Evolutionary conservation across 2,329 filamentous ascomycete genomes (phyloP).

Genomic region (Delphinella strobiligena): DNA sequence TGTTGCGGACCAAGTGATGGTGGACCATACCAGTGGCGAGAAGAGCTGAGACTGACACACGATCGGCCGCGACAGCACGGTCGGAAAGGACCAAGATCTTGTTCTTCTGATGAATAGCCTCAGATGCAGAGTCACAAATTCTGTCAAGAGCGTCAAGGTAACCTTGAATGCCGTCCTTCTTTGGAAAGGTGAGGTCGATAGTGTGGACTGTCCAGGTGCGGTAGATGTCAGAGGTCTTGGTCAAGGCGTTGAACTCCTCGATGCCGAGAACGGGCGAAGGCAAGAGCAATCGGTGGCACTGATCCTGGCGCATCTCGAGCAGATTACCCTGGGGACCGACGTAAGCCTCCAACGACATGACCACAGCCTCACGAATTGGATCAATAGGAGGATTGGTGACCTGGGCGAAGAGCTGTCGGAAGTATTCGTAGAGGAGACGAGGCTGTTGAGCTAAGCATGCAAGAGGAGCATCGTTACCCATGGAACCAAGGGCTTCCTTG

Average conservation of each 20-base stretch:
- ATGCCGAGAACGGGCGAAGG: slow-evolving; percentile 83
- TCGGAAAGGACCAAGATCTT: slow-evolving; percentile 85
- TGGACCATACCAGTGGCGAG: slow-evolving; percentile 89
- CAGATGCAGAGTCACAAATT: slow-evolving; percentile 75
- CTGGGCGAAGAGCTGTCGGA: slow-evolving; percentile 93
- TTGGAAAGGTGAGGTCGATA: slow-evolving; percentile 90
- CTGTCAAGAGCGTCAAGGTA: slow-evolving; percentile 79
- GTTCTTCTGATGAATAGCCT: slow-evolving; percentile 71
- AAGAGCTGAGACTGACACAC: slow-evolving; percentile 74
- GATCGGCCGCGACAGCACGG: slow-evolving; percentile 68
- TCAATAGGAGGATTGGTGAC: slow-evolving; percentile 97
- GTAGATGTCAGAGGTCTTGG: slow-evolving; percentile 61
- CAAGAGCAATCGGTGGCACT: slow-evolving; percentile 75
- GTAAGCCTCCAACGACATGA: slow-evolving; percentile 96
- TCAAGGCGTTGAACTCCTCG: slow-evolving; percentile 79
- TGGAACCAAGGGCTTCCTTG: slow-evolving; percentile 91
- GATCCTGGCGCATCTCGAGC: slow-evolving; percentile 80
- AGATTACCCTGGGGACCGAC: slow-evolving; percentile 92
- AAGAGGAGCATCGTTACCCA: slow-evolving; percentile 92
- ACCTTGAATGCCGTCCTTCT: slow-evolving; percentile 67
- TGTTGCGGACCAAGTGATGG: slow-evolving; percentile 89
- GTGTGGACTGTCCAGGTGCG: slow-evolving; percentile 75
- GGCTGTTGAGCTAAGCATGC: slow-evolving; percentile 85
- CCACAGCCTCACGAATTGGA: slow-evolving; percentile 90
- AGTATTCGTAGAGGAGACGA: slow-evolving; percentile 87